These are phyloP conservation scores for Penicillium salamii DNA, from an alignment of 495 filamentous ascomycete species.

Conservation along the genomic window DNA sequence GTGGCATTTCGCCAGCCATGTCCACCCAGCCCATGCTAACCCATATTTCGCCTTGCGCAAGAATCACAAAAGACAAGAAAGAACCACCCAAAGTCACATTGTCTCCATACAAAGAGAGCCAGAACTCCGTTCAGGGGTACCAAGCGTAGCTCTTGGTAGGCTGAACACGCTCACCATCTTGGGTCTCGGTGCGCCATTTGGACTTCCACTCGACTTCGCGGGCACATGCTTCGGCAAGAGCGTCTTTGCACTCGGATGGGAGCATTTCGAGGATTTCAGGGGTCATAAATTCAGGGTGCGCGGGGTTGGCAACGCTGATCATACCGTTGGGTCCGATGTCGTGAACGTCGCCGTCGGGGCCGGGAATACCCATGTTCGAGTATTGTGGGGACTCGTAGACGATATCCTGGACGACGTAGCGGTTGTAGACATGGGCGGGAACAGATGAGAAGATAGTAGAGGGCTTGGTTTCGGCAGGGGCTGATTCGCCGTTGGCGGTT, in stretches of 20 bases:
- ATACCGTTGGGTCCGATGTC: constrained; percentile 67
- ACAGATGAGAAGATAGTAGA: constrained; percentile 59
- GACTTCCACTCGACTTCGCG: constrained; percentile 69
- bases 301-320: constrained; percentile 40
- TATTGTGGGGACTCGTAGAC: constrained; percentile 59
- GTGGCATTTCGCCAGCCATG: constrained; percentile 11
- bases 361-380: constrained; percentile 58
- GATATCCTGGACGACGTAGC: constrained; percentile 74
- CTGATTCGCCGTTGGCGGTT: neutral
- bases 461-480: constrained; percentile 1
- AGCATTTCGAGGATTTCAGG: constrained; percentile 68
- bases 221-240: constrained; percentile 61
- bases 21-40: constrained; percentile 17
- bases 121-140: constrained; percentile 30
- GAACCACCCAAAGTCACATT: neutral
- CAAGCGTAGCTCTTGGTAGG: constrained; percentile 53
- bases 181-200: constrained; percentile 63
- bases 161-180: constrained; percentile 44
- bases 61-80: constrained; percentile 1
- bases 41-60: constrained; percentile 6
- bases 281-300: constrained; percentile 49
- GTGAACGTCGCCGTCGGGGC: constrained; percentile 57
- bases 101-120: too few species aligned
- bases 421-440: constrained; percentile 62
- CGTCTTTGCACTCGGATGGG: constrained; percentile 65